These are phyloP conservation scores for Ophiocordyceps australis DNA, from an alignment of 2,329 filamentous ascomycete species.

Conservation along the genomic window DNA sequence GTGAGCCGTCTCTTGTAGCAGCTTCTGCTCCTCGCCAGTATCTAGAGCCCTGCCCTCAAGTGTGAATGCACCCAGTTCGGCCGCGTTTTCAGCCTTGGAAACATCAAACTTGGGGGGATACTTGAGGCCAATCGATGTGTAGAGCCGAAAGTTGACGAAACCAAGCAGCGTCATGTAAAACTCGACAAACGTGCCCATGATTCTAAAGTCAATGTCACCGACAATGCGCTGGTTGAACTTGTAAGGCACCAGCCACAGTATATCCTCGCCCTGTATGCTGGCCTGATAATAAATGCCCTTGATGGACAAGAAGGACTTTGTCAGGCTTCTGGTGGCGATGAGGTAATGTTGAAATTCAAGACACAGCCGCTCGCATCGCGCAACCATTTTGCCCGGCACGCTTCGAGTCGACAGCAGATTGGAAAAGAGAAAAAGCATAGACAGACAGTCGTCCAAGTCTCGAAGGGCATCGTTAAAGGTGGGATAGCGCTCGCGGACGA, in stretches of 20 bases:
- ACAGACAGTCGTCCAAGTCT: conserved; percentile 91
- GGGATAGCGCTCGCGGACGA: conserved; percentile 94
- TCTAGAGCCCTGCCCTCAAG: conserved; percentile 56
- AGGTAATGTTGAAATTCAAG: conserved; percentile 97
- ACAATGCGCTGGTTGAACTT: conserved; percentile 92
- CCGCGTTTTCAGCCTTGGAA: conserved; percentile 72
- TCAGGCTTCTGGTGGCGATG: conserved; percentile 76
- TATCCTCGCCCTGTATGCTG: conserved; percentile 89
- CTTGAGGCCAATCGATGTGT: conserved; percentile 77
- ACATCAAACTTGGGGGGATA: conserved; percentile 92
- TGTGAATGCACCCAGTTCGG: conserved; percentile 79
- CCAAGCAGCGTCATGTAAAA: conserved; percentile 95
- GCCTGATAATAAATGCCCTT: conserved; percentile 99
- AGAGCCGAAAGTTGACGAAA: conserved; percentile 91
- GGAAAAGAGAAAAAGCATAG: conserved; percentile 93
- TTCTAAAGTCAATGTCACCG: conserved; percentile 90
- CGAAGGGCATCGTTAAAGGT: conserved; percentile 89
- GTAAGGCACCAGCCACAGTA: conserved; percentile 94
- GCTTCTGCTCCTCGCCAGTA: conserved; percentile 32
- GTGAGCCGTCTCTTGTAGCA: conserved; percentile 26
- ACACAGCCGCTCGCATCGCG: conserved; percentile 79
- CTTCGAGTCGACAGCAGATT: conserved; percentile 81
- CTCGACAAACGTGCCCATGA: conserved; percentile 98
- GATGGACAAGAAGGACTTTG: conserved; percentile 94
- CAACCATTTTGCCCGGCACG: conserved; percentile 89